These are phyloP conservation scores for Exophiala sp. DNA, from an alignment of 2,329 filamentous ascomycete species.

Conservation along the genomic window DNA sequence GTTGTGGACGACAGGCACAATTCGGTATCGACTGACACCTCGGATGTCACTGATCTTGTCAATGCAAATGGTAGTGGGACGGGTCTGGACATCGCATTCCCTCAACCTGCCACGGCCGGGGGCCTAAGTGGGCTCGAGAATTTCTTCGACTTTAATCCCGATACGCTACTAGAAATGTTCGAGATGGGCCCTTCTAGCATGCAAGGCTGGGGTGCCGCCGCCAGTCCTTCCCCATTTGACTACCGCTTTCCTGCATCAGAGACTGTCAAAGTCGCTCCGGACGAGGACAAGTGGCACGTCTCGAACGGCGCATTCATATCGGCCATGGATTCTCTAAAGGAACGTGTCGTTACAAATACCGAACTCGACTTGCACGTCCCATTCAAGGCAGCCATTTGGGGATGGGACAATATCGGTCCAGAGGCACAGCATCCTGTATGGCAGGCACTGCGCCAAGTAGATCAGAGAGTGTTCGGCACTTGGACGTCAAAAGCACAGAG, in stretches of 20 bases:
- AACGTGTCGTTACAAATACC: slow-evolving; percentile 4
- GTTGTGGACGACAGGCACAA: not conserved
- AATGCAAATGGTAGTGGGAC: not conserved
- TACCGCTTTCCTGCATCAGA: slow-evolving; percentile 14
- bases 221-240: slow-evolving; percentile 22
- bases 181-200: not conserved
- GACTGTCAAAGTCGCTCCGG: slow-evolving; percentile 15
- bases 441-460: slow-evolving; percentile 22
- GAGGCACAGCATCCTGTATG: slow-evolving; percentile 25
- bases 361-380: slow-evolving; percentile 23
- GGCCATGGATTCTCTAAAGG: slow-evolving; percentile 15
- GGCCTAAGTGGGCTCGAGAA: slow-evolving; percentile 11
- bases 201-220: not conserved
- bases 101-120: not conserved
- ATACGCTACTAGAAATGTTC: slow-evolving; percentile 18
- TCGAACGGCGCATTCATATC: slow-evolving; percentile 25
- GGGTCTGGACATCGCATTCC: not conserved
- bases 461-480: slow-evolving; percentile 26
- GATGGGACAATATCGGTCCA: slow-evolving; percentile 25
- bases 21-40: slow-evolving; percentile 16
- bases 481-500: slow-evolving; percentile 26
- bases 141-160: slow-evolving; percentile 19
- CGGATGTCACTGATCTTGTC: slow-evolving; percentile 10
- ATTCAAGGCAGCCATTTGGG: slow-evolving; percentile 25
- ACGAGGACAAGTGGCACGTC: slow-evolving; percentile 26